These are phyloP conservation scores for Mycena galopus DNA, from an alignment of 768 basidiomycete genomes.

Conservation along the genomic window DNA sequence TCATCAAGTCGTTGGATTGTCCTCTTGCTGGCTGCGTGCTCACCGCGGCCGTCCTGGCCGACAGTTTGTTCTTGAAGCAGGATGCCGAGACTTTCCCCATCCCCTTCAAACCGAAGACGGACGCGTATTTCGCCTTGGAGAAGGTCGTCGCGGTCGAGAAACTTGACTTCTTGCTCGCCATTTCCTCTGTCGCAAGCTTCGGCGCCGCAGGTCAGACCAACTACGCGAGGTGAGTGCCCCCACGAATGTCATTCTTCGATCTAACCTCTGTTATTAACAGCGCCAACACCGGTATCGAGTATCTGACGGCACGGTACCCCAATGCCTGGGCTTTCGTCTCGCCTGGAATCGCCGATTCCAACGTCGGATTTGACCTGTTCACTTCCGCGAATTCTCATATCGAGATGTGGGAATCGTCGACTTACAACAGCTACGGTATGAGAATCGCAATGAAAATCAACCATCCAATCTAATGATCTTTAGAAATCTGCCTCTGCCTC, in stretches of 20 bases:
- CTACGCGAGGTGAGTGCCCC: slow-evolving; percentile 48
- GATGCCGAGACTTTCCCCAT: no score
- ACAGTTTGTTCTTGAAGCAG: slow-evolving; percentile 48
- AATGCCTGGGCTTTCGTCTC: slow-evolving; percentile 51
- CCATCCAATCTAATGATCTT: slow-evolving; percentile 20
- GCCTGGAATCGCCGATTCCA: slow-evolving; percentile 46
- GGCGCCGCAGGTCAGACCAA: slow-evolving; percentile 55
- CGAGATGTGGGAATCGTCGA: slow-evolving; percentile 4
- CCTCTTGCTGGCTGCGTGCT: slow-evolving; percentile 51
- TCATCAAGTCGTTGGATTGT: no score
- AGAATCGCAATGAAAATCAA: neutral
- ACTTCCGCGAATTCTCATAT: slow-evolving; percentile 3
- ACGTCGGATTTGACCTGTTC: neutral
- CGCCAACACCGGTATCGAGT: no score
- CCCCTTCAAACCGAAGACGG: no score
- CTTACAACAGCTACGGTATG: slow-evolving; percentile 11
- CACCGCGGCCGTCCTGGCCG: slow-evolving; percentile 47
- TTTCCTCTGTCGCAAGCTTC: no score
- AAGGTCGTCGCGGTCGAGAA: no score
- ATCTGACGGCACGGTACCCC: slow-evolving; percentile 33
- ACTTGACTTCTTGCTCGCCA: no score
- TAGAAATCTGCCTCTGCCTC: slow-evolving; percentile 45
- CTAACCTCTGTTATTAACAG: slow-evolving; percentile 17
- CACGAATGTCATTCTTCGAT: neutral
- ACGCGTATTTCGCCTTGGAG: no score